phyloP scores from a whole-genome alignment of 441 rosid species.

The Brassica balearica region DNA sequence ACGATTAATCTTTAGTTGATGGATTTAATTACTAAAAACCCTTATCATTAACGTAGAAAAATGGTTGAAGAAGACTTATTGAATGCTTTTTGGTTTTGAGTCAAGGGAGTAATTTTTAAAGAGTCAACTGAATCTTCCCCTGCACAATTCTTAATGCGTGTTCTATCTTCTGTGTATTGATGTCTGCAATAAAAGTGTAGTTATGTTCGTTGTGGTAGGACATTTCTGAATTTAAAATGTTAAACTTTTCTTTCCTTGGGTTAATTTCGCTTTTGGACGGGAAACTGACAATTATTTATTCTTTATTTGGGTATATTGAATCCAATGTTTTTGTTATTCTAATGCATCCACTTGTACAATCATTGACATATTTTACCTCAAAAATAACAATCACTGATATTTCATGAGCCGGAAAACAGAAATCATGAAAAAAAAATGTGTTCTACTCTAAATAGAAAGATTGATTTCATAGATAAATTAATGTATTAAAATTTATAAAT shows the following conservation, averaged over 20 bases:
- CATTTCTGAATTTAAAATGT: not conserved
- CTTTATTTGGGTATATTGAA: not conserved
- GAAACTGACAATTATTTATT: not conserved
- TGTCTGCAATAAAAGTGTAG: not conserved
- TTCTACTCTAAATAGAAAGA: too few relatives aligned
- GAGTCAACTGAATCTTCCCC: not conserved
- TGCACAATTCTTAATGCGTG: not conserved
- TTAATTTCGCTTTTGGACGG: slow-evolving; percentile 5
- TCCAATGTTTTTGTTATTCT: slow-evolving; percentile 4
- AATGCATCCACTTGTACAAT: not conserved
- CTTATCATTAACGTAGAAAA: not conserved
- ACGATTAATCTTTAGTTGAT: too few relatives aligned
- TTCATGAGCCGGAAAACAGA: not conserved
- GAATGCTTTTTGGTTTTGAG: slow-evolving; percentile 1
- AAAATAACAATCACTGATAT: not conserved
- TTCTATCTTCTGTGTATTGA: not conserved
- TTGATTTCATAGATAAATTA: too few relatives aligned
- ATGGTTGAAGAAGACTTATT: slow-evolving; percentile 2
- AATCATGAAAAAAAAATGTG: too few relatives aligned
- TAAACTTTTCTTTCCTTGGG: not conserved
- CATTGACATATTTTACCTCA: not conserved
- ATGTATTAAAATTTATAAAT: too few relatives aligned
- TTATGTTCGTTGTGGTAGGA: not conserved
- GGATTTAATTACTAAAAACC: too few relatives aligned
- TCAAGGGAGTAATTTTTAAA: not conserved